Conservation (phyloP, 495 filamentous ascomycete species). For the Neurospora africana region DNA sequence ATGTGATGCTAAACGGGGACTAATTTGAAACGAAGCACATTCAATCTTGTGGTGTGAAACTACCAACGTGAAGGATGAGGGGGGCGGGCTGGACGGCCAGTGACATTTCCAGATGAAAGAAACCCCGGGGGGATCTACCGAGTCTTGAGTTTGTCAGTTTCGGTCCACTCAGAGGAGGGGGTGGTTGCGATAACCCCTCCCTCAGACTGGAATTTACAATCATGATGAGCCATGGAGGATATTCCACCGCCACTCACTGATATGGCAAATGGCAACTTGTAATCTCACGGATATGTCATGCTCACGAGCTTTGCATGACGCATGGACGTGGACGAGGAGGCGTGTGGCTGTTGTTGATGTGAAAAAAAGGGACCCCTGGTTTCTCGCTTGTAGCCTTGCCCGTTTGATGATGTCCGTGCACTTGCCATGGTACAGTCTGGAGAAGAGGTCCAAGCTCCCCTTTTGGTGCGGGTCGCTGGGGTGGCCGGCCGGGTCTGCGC, state of each 20-base stretch:
- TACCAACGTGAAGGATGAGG: no score
- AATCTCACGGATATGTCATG: not conserved
- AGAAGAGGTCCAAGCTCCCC: not conserved
- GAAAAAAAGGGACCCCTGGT: not conserved
- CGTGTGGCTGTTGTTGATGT: not conserved
- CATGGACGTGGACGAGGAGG: not conserved
- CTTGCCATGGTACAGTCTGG: not conserved
- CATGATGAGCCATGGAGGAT: not conserved
- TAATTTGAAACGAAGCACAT: not conserved
- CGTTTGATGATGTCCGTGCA: not conserved
- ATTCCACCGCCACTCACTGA: not conserved
- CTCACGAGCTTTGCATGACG: not conserved
- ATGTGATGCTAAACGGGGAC: not conserved
- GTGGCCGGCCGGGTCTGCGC: not conserved
- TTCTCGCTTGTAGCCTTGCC: not conserved
- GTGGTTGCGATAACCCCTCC: not conserved
- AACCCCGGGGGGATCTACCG: not conserved
- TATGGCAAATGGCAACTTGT: not conserved
- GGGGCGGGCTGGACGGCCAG: no score
- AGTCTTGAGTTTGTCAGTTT: not conserved
- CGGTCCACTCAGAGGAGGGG: not conserved
- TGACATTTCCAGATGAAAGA: not conserved
- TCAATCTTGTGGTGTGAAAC: no score
- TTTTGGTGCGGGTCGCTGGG: not conserved
- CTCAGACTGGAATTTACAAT: not conserved